Percentiles rank a stretch among this genome's conserved stretches.
These are phyloP conservation scores for Conidiobolus incongruus DNA, from an alignment of 371 early-diverging fungal species.

Conservation along the genomic window DNA sequence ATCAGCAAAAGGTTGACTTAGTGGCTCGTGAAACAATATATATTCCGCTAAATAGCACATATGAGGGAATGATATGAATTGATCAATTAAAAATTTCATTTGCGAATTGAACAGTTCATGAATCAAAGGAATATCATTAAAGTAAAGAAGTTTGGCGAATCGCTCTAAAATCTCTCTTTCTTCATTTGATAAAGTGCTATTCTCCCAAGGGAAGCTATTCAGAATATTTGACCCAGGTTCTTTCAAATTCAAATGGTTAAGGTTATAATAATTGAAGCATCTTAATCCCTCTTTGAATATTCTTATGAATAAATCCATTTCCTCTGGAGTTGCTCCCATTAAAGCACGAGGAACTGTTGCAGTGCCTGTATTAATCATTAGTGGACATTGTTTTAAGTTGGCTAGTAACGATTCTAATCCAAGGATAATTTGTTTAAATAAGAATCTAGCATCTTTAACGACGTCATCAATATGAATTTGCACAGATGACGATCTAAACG, in stretches of 20 bases:
- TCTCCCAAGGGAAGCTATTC: too few species aligned
- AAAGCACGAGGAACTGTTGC: neutral
- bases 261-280: constrained; percentile 68
- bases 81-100: constrained; percentile 65
- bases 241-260: constrained; percentile 15
- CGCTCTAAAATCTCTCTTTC: constrained; percentile 82
- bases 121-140: constrained; percentile 75
- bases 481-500: constrained; percentile 33
- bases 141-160: constrained; percentile 71
- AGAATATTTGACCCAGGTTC: too few species aligned
- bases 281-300: constrained; percentile 67
- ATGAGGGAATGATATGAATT: constrained; percentile 53
- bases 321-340: neutral
- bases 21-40: constrained; percentile 57
- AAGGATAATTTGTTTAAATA: neutral
- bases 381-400: neutral
- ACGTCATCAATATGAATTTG: constrained; percentile 41
- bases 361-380: neutral
- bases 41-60: constrained; percentile 73
- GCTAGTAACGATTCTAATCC: neutral
- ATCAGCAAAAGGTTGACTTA: constrained; percentile 56
- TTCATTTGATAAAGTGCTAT: constrained; percentile 19
- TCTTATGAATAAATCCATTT: constrained; percentile 15
- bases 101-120: constrained; percentile 86
- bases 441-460: constrained; percentile 29